A percentile compares a stretch with the other conserved stretches of the same genome.
These are phyloP conservation scores for Ophiostoma novo-ulmi DNA, from an alignment of 2,329 filamentous ascomycete genomes.

Conservation along the genomic window DNA sequence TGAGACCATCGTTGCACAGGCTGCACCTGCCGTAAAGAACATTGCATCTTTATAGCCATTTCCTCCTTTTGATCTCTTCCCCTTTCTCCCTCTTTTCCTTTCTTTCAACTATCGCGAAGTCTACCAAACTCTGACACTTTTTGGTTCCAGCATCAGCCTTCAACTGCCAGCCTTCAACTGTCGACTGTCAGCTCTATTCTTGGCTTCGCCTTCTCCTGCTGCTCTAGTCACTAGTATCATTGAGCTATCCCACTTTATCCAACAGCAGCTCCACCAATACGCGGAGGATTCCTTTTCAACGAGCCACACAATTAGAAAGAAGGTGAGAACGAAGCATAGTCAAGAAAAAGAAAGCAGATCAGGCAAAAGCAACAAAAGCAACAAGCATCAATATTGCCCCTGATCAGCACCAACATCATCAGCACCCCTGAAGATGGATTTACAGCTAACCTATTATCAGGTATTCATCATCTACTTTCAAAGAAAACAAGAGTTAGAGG, in stretches of 20 bases:
- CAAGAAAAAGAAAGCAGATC: neutral
- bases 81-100: neutral
- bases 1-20: neutral
- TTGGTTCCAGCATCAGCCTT: neutral
- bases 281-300: neutral
- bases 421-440: conserved; percentile 1
- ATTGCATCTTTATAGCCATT: neutral
- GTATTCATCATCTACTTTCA: too few relatives aligned
- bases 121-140: neutral
- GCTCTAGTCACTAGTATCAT: neutral
- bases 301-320: neutral
- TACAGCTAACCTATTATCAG: conserved; percentile 1
- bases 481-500: neutral
- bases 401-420: conserved; percentile 8
- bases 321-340: neutral
- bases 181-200: neutral
- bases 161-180: neutral
- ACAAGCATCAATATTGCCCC: neutral
- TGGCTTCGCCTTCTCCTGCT: neutral
- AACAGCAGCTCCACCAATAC: conserved; percentile 10
- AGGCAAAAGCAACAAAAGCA: neutral
- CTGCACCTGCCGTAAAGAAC: conserved; percentile 1
- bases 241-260: neutral
- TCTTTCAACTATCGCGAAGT: neutral
- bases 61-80: neutral